Conservation (phyloP, 2,329 filamentous ascomycete species). For the Aspergillus uvarum region DNA sequence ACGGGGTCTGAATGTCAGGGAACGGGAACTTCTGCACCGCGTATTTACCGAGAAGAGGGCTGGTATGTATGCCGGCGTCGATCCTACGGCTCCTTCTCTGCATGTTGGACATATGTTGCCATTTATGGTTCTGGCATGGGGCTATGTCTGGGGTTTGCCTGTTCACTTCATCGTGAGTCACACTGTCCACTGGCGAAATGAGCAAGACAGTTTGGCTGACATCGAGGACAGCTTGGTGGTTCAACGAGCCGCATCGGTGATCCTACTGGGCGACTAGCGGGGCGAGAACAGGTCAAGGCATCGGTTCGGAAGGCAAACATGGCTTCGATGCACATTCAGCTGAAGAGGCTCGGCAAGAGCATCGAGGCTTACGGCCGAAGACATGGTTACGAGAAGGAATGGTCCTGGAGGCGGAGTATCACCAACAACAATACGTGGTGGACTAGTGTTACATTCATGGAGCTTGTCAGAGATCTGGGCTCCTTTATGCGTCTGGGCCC, state of each 20-base stretch:
- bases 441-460: conserved; percentile 67
- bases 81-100: conserved; percentile 51
- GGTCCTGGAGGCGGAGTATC: conserved; percentile 66
- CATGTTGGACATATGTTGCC: conserved; percentile 54
- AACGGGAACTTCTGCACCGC: conserved; percentile 44
- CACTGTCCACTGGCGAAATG: not conserved
- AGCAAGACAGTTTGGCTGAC: conserved; percentile 17
- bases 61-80: conserved; percentile 50
- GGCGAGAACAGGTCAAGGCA: conserved; percentile 38
- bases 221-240: conserved; percentile 43
- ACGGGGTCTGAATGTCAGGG: conserved; percentile 27
- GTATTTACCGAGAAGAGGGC: conserved; percentile 48
- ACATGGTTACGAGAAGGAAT: conserved; percentile 63
- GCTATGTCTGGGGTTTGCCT: conserved; percentile 49
- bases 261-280: conserved; percentile 45
- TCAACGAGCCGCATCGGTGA: conserved; percentile 49
- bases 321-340: conserved; percentile 50
- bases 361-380: conserved; percentile 65
- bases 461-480: conserved; percentile 74
- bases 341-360: conserved; percentile 68
- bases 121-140: conserved; percentile 52
- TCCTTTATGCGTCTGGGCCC: conserved; percentile 73
- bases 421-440: conserved; percentile 86
- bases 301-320: conserved; percentile 48
- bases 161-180: conserved; percentile 46